Base-by-base conservation (phyloP, 2,329 filamentous ascomycete species). In the Ophiosphaerella korrae region DNA sequence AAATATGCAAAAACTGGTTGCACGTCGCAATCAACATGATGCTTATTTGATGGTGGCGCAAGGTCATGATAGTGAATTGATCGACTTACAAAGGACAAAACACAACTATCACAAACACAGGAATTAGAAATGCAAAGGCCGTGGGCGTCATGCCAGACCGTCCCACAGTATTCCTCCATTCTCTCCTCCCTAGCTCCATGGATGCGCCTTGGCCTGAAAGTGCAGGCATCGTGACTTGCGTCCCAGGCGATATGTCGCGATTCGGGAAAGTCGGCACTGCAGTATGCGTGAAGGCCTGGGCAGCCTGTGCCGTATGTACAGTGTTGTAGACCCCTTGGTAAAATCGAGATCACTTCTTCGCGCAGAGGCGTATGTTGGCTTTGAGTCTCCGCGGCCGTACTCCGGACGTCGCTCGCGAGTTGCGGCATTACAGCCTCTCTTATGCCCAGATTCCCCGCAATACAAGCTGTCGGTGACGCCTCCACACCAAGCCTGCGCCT, bases 61-160 rank as follows among this genome's bases (percentile, higher is more conserved):
- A 29, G 26, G 26, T 7, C 11, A 29, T 29, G 26, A 7, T 11
- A 2, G 11, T 6, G 6, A 7, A 11, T 29, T 11, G 26, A 11
- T n/a, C 26, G 18, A 60, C 67, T 59, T 59, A 70, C 67, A 69
- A 62, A 12, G 68, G 68, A 33, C 50, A 61, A 39, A 63, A 51
- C 14, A 71, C 53, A 21, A 69, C 63, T 18, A 69, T 52, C 3
- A 68, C 42, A 14, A 71, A 63, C 1, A 71, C 54, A 0, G 68
- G 67, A 21, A 69, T 58, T 21, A 71, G 42, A 26, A 71, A 70
- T 1, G 59, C 59, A 41, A 70, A 62, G 3, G 67, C 63, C 7
- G 62, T 67, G 6, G 64, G 57, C n/a, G 65, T 65, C 48, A 68
- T 56, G 16, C 60, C 52, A 38, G 59, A 59, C 45, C 55, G 53